Conservation (phyloP, 768 basidiomycete species). For the Phaeotremella skinneri region DNA sequence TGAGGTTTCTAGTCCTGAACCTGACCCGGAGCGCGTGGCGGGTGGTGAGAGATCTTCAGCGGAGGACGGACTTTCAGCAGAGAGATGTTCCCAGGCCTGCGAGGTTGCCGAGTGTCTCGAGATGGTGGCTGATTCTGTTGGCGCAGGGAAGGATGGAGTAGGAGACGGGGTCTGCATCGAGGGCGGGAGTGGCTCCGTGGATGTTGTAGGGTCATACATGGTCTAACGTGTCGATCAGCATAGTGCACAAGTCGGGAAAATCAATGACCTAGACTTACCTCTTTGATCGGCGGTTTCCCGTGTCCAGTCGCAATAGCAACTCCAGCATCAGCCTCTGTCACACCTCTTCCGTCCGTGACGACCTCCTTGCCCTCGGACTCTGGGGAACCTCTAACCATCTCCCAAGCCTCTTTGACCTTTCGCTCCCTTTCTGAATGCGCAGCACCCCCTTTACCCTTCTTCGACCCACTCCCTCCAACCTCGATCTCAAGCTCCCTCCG, state of each 20-base stretch:
- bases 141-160: conserved; percentile 9
- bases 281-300: conserved; percentile 11
- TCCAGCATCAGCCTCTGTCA: conserved; percentile 23
- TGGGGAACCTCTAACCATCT: conserved; percentile 35
- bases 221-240: conserved; percentile 14
- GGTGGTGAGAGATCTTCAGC: conserved; percentile 33
- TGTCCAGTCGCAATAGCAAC: conserved; percentile 14
- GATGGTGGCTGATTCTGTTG: conserved; percentile 25
- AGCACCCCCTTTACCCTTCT: conserved; percentile 13
- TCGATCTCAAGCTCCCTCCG: conserved; percentile 29
- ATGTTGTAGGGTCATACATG: conserved; percentile 42
- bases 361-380: conserved; percentile 10
- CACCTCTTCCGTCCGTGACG: conserved; percentile 32
- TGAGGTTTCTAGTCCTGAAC: not conserved
- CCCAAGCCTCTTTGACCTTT: conserved; percentile 51
- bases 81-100: conserved; percentile 43
- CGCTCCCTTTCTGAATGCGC: conserved; percentile 27
- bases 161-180: conserved; percentile 21
- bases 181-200: conserved; percentile 40
- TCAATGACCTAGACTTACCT: conserved; percentile 15
- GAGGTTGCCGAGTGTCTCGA: conserved; percentile 39
- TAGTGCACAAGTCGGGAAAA: not conserved
- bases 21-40: conserved; percentile 11
- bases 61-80: conserved; percentile 18
- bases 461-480: conserved; percentile 13